Evolutionary conservation across 1,284 basidiomycete species (phyloP).

Genomic region (Tilletia indica): DNA sequence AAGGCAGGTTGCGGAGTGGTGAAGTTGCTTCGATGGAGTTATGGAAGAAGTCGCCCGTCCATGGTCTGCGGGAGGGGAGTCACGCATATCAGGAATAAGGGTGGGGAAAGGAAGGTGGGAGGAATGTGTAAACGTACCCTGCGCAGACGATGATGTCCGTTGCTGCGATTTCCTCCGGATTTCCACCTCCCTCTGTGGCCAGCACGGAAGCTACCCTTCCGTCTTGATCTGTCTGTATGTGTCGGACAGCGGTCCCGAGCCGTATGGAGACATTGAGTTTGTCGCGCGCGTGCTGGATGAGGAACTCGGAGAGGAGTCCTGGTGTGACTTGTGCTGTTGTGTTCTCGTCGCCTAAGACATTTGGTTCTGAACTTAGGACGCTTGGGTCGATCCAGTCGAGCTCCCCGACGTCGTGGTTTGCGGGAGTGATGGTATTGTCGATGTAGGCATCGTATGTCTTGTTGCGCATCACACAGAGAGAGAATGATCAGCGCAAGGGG

Average conservation of each 20-base stretch:
- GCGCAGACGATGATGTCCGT: conserved; percentile 10
- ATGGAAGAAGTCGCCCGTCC: conserved; percentile 68
- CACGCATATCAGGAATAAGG: neutral
- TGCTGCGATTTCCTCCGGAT: neutral
- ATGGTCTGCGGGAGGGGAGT: conserved; percentile 62
- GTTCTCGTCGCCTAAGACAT: conserved; percentile 24
- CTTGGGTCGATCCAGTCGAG: conserved; percentile 54
- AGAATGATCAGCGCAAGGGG: neutral
- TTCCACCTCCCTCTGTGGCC: neutral
- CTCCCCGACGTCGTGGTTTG: conserved; percentile 26
- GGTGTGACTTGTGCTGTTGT: conserved; percentile 79
- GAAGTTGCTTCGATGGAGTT: conserved; percentile 29
- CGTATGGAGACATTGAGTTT: neutral
- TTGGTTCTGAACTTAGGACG: conserved; percentile 6
- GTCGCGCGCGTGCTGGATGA: conserved; percentile 59
- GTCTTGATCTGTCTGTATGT: neutral
- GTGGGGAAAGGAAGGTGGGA: neutral
- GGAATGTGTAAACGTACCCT: neutral
- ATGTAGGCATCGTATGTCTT: conserved; percentile 19
- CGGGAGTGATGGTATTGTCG: conserved; percentile 16
- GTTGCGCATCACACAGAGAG: neutral
- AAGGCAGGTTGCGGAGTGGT: conserved; percentile 59
- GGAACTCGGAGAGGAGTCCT: conserved; percentile 72
- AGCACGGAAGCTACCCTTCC: neutral
- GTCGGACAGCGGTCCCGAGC: neutral